phyloP scores from a whole-genome alignment of 108 stramenopile species.

The Conticribra weissflogii region DNA sequence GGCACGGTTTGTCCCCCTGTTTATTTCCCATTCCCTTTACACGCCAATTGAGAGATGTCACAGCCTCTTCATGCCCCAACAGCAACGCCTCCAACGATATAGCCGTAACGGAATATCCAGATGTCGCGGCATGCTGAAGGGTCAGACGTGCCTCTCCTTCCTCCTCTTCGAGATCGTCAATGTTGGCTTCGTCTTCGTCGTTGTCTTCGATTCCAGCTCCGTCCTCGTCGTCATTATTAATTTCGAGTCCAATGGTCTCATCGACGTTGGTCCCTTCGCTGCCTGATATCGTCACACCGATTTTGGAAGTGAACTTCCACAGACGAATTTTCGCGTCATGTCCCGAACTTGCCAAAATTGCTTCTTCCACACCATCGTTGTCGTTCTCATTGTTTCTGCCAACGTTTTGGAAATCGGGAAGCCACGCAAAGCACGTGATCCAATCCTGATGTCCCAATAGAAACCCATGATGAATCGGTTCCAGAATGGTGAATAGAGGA shows the following conservation, averaged over 20 bases:
- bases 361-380: slow-evolving; percentile 3
- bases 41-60: slow-evolving; percentile 77
- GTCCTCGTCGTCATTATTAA: slow-evolving; percentile 27
- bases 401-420: slow-evolving; percentile 19
- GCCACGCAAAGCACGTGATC: slow-evolving; percentile 81
- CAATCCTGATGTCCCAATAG: slow-evolving; percentile 87
- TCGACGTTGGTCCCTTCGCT: neutral
- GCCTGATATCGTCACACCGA: neutral
- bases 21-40: slow-evolving; percentile 34
- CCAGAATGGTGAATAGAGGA: slow-evolving; percentile 17
- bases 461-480: slow-evolving; percentile 47
- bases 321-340: slow-evolving; percentile 86
- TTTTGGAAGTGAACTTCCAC: slow-evolving; percentile 71
- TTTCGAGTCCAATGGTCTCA: neutral
- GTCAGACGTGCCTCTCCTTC: slow-evolving; percentile 75
- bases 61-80: slow-evolving; percentile 84
- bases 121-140: slow-evolving; percentile 30
- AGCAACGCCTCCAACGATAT: slow-evolving; percentile 84
- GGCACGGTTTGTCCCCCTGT: slow-evolving; percentile 49
- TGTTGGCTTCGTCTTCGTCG: slow-evolving; percentile 52
- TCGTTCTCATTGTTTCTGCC: slow-evolving; percentile 8
- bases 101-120: slow-evolving; percentile 28
- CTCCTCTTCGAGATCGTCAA: slow-evolving; percentile 64
- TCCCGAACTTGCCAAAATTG: slow-evolving; percentile 78
- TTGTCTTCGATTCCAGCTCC: slow-evolving; percentile 22